These are phyloP conservation scores for Pulveroboletus sp. DNA, from an alignment of 768 basidiomycete genomes.

Conservation along the genomic window DNA sequence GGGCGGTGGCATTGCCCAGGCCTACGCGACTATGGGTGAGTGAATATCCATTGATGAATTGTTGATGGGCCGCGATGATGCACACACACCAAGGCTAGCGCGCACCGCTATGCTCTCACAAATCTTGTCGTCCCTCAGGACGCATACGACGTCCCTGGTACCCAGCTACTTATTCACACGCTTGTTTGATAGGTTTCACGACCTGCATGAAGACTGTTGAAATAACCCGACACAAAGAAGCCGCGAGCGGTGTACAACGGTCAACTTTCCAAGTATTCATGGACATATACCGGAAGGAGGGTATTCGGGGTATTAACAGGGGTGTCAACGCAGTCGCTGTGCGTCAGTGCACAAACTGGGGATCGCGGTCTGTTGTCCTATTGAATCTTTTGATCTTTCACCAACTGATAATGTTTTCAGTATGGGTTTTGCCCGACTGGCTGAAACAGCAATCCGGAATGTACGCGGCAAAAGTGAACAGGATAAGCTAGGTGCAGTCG, in stretches of 20 bases:
- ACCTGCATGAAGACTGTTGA: conserved; percentile 99
- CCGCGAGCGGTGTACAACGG: conserved; percentile 75
- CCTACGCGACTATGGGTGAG: conserved; percentile 99
- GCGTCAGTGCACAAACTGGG: conserved; percentile 92
- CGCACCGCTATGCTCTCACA: conserved; percentile 11
- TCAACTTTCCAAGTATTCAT: conserved; percentile 93
- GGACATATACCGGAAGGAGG: conserved; percentile 92
- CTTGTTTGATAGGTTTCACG: conserved; percentile 69
- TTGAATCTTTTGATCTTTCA: not conserved
- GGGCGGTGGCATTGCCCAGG: conserved; percentile 95
- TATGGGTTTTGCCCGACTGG: conserved; percentile 94
- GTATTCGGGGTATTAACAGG: conserved; percentile 96
- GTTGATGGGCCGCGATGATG: conserved; percentile 14
- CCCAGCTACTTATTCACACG: conserved; percentile 7
- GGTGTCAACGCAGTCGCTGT: conserved; percentile 95
- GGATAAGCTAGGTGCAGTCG: conserved; percentile 67
- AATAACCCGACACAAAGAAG: conserved; percentile 94
- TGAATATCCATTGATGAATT: conserved; percentile 14
- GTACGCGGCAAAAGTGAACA: conserved; percentile 73
- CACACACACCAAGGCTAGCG: conserved; percentile 18
- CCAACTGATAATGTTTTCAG: conserved; percentile 36
- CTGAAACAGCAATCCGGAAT: conserved; percentile 75
- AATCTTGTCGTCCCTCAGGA: conserved; percentile 15
- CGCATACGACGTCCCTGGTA: not conserved
- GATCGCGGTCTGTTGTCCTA: conserved; percentile 59